Base-by-base conservation (phyloP, 2,329 filamentous ascomycete genomes). In the Botrytis medusae region DNA sequence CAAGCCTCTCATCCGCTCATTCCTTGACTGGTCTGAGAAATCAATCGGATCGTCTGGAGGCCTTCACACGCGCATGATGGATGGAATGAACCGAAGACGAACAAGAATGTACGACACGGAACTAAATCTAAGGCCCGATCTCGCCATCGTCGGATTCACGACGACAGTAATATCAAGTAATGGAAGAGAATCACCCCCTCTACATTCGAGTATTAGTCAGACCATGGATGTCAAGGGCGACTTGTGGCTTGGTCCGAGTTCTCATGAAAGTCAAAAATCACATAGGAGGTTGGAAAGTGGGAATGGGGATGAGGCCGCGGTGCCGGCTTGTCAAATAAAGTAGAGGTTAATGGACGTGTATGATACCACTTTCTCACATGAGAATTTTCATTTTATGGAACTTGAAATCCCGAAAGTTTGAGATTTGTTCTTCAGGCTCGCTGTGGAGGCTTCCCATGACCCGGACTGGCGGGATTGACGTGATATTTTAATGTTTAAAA, bases 1-100 rank as follows among this genome's bases (percentile, higher is more conserved):
- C 22, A 76, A 77, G 32, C 78, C 78, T 5, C 76, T 80, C 29
- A 70, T 80, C 62, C 75, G 74, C 57, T 75, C 54, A 57, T 76
- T 78, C 69, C 72, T 78, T n/a, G 72, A 73, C n/a, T 70, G 62
- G 62, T 60, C 62, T 4, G 71, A 72, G 32, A 60, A n/a, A 18
- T 72, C 71, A 7, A 34, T 68, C 29, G 40, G 20, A 60, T 59
- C 62, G 8, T n/a, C 48, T 9, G 62, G 71, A 44, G 22, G 37
- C 25, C 40, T 68, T 34, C 46, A 65, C 37, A 67, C 32, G 18
- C 71, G 62, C 16, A 40, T 69, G 62, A 48, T 67, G 29, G 62
- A 42, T 29, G 51, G 62, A 22, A 22, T 59, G 2, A 34, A 25
- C 3, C 32, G 20, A 22, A 44, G 34, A 10, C 70, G 61, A 48